Conservation (phyloP, 345 rosid genomes). For the Citrus australasica region DNA sequence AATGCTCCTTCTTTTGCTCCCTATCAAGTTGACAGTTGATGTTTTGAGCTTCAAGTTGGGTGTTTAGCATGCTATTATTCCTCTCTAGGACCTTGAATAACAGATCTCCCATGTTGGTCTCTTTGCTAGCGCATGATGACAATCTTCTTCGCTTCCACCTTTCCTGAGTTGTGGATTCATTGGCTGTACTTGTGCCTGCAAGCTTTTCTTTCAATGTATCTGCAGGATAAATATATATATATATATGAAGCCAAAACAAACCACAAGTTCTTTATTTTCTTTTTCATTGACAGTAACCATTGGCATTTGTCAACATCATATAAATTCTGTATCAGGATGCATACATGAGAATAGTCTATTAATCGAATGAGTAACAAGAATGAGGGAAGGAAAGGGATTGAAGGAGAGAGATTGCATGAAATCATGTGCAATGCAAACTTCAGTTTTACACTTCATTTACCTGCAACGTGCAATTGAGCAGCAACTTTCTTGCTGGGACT, state of each 20-base stretch:
- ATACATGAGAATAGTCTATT: background rate
- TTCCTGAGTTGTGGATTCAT: slow-evolving; percentile 24
- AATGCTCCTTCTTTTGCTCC: slow-evolving; percentile 41
- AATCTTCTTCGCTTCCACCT: slow-evolving; percentile 29
- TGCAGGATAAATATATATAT: background rate
- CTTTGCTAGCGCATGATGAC: slow-evolving; percentile 20
- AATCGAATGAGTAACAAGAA: background rate
- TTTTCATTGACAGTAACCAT: too few species aligned
- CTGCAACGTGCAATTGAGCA: slow-evolving; percentile 11
- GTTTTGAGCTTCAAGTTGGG: slow-evolving; percentile 45
- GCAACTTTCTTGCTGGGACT: background rate
- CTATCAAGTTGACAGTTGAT: slow-evolving; percentile 37
- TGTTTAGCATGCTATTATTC: slow-evolving; percentile 32
- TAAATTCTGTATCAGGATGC: too few species aligned
- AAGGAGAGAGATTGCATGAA: background rate
- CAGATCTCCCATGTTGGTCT: slow-evolving; percentile 9
- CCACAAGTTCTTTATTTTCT: background rate
- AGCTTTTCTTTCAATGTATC: slow-evolving; percentile 10
- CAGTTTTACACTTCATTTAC: slow-evolving; percentile 1
- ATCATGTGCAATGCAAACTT: background rate
- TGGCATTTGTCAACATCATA: too few species aligned
- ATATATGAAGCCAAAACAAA: background rate
- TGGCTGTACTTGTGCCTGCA: slow-evolving; percentile 7
- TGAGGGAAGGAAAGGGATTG: background rate
- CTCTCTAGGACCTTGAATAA: slow-evolving; percentile 28